Base-by-base conservation (phyloP, 495 filamentous ascomycete species). In the Hyaloscypha variabilis region DNA sequence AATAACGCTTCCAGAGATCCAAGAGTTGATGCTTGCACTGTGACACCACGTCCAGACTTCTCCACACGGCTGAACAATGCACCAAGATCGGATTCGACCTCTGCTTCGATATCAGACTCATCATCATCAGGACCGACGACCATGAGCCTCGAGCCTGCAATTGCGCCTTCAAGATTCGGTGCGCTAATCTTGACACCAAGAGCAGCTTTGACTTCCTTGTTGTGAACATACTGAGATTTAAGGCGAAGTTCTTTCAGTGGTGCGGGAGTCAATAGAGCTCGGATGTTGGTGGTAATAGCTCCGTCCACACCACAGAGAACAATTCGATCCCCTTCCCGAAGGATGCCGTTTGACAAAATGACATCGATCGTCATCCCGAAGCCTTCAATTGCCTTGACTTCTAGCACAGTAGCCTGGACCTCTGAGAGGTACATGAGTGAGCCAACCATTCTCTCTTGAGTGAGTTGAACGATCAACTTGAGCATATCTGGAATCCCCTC, bases 401-500 rank as follows among this genome's bases (percentile, higher is more conserved):
- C 96, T 31, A 99, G 87, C 51, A 99, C 94, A 6, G 96, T 99
- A 77, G 91, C 94, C 78, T 99, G 93, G 28, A 99, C 92, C 78
- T 97, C 94, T 13, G 93, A 95, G 52, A 98, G 84, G 76, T 98
- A 99, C 96, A 99, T 99, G 68, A 99, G 85, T 57, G 91, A 90
- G 73, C 90, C 94, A 60, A 94, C 96, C 96, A 99, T 98, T 64
- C 96, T 89, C 81, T 99, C 94, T 78, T 99, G 96, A 1, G 92
- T 96, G 58, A 99, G 80, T 64, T 89, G 87, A 28, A 96, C 82
- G 72, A 99, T 88, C 55, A 99, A 87, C 84, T 97, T 98, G 67
- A 99, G 79, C 94, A 99, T 96, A 77, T 99, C 96, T 28, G 96
- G 96, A 70, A 99, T 94, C 85, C 96, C 96, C 80, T 99, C 96